phyloP scores from a whole-genome alignment of 2,329 filamentous ascomycete species.

The Fusarium chaquense region DNA sequence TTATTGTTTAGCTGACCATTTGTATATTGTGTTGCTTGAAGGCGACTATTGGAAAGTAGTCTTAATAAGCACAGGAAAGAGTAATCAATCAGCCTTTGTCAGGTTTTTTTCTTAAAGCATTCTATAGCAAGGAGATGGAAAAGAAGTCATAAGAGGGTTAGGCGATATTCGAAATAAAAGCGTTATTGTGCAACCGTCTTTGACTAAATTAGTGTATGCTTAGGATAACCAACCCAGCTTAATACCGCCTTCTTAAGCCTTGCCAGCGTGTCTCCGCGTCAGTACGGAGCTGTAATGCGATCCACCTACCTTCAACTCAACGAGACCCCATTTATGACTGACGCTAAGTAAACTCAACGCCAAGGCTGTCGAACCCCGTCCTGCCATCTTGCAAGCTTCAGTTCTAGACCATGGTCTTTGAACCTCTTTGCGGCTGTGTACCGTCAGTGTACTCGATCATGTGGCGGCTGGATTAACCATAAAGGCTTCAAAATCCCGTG shows the following conservation, averaged over 20 bases:
- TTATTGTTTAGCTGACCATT: constrained; percentile 9
- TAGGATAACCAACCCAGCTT: not conserved
- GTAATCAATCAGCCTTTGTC: constrained; percentile 15
- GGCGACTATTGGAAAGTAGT: constrained; percentile 17
- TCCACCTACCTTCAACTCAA: not conserved
- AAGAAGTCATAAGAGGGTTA: not conserved
- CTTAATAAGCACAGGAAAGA: not conserved
- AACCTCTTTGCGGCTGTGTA: not conserved
- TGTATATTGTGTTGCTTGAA: constrained; percentile 9
- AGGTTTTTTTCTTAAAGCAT: constrained; percentile 6
- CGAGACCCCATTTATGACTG: not conserved
- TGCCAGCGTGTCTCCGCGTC: constrained; percentile 1
- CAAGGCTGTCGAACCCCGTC: not conserved
- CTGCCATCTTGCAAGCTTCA: not conserved
- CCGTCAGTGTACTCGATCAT: not conserved
- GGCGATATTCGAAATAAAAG: constrained; percentile 1
- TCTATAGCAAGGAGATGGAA: constrained; percentile 5
- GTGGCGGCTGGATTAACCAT: not conserved
- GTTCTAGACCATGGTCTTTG: constrained; percentile 18
- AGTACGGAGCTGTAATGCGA: constrained; percentile 6
- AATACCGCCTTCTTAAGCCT: not conserved
- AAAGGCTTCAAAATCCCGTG: not conserved
- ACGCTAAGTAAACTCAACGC: not conserved
- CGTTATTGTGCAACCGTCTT: constrained; percentile 3
- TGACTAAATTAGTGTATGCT: not conserved